phyloP scores from a whole-genome alignment of 2,329 filamentous ascomycete species.

The Ophiostoma triangulosporum region DNA sequence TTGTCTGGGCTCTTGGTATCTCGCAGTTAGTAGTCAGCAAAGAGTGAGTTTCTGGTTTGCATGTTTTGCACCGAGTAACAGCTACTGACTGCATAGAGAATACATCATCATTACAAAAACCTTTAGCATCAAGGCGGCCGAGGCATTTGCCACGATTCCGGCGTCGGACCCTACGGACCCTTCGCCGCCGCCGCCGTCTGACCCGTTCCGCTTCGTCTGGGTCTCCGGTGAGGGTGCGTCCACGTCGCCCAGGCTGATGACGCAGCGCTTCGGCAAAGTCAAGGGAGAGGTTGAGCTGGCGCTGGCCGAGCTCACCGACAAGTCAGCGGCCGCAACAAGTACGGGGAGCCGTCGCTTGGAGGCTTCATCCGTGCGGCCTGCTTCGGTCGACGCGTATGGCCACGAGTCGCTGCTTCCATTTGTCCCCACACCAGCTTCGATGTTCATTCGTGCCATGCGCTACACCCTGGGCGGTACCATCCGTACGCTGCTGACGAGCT shows the following conservation, averaged over 20 bases:
- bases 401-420: constrained; percentile 31
- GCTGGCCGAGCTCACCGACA: constrained; percentile 38
- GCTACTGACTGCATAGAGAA: constrained; percentile 25
- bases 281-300: constrained; percentile 54
- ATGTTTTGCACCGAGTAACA: neutral
- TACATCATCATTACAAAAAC: constrained; percentile 56
- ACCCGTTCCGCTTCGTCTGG: constrained; percentile 53
- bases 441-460: neutral
- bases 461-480: constrained; percentile 18
- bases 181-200: neutral
- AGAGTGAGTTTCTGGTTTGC: constrained; percentile 30
- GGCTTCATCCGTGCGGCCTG: constrained; percentile 45
- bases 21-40: constrained; percentile 44
- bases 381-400: constrained; percentile 36
- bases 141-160: constrained; percentile 7
- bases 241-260: constrained; percentile 38
- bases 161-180: neutral
- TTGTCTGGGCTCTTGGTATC: constrained; percentile 62
- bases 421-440: constrained; percentile 21
- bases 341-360: constrained; percentile 25
- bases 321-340: constrained; percentile 14
- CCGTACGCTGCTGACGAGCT: constrained; percentile 12
- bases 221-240: constrained; percentile 54
- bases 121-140: constrained; percentile 39
- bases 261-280: constrained; percentile 44